These are phyloP conservation scores for Beverwykella pulmonaria DNA, from an alignment of 495 filamentous ascomycete species.

Conservation along the genomic window DNA sequence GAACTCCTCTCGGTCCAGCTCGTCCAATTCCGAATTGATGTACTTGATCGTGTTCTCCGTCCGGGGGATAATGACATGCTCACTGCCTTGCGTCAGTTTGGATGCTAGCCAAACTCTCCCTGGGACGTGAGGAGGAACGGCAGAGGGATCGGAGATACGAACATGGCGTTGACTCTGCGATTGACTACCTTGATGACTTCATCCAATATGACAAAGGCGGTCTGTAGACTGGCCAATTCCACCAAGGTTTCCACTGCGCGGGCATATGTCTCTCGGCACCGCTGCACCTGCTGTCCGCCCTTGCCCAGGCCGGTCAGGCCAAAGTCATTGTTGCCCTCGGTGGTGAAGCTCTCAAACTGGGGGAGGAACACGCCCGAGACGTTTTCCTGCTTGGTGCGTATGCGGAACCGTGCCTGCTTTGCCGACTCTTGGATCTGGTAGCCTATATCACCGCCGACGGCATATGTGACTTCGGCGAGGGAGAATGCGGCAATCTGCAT, in stretches of 20 bases:
- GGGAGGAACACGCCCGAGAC: slow-evolving; percentile 94
- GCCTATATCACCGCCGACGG: slow-evolving; percentile 90
- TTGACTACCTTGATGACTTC: slow-evolving; percentile 99
- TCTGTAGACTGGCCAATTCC: slow-evolving; percentile 94
- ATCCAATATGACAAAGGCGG: slow-evolving; percentile 95
- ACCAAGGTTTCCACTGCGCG: slow-evolving; percentile 95
- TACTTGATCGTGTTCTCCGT: slow-evolving; percentile 99
- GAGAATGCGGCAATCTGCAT: slow-evolving; percentile 99
- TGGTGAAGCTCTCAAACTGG: slow-evolving; percentile 84
- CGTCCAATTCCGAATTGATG: slow-evolving; percentile 98
- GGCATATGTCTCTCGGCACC: slow-evolving; percentile 95
- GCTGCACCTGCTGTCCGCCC: slow-evolving; percentile 95
- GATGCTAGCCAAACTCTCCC: not conserved
- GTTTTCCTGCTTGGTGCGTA: slow-evolving; percentile 96
- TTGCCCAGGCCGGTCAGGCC: slow-evolving; percentile 94
- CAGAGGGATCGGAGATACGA: slow-evolving; percentile 44
- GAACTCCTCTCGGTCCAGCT: slow-evolving; percentile 97
- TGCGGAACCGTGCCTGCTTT: slow-evolving; percentile 85
- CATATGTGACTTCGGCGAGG: slow-evolving; percentile 95
- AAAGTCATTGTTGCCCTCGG: slow-evolving; percentile 93
- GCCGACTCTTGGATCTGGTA: slow-evolving; percentile 98
- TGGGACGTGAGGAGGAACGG: not conserved
- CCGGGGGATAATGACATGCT: slow-evolving; percentile 96
- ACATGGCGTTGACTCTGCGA: slow-evolving; percentile 97
- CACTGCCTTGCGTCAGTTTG: slow-evolving; percentile 48